Base-by-base conservation (phyloP, 139 green algal species). In the Ettlia oleoabundans region DNA sequence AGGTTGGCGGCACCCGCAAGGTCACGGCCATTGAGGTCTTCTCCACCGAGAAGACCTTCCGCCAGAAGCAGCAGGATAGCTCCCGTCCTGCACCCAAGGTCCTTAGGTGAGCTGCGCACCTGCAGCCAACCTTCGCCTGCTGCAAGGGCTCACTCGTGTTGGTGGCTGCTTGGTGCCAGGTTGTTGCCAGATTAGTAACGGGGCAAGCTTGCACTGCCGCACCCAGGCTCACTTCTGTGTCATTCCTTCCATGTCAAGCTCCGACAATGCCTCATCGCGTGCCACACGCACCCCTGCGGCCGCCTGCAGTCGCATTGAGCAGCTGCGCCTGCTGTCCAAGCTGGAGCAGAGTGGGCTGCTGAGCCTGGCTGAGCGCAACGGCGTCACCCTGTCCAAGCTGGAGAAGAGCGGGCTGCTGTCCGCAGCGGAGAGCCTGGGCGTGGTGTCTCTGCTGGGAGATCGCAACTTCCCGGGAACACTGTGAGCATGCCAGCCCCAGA, bases 351-450 rank as follows among this genome's bases (percentile, higher is more conserved):
- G 86, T 28, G 93, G 93, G 15, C 79, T 96, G 41, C 90, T 96
- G 18, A 91, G 82, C 26, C 63, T 87, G 61, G 19, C 83, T 8
- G 93, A 96, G 85, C 86, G 81, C n/a, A 85, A 74, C 51, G 92
- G 92, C 43, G 61, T 96, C 0, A 94, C 93, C 4, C 85, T 96
- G 35, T 88, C 85, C n/a, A 89, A 84, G 61, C 94, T 96, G 61
- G 93, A 96, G 82, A 82, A 92, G 75, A 86, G 84, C 37, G 93
- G 93, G 28, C 81, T 95, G 61, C 88, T 96, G 37, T 90, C 82
- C 43, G 95, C 87, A n/a, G 93, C 91, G 13, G 90, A 94, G 47
- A 86, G 85, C 4, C 41, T 94, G 26, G 91, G 91, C n/a, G 64
- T 94, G 8, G 52, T 94, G 24, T 87, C 86, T 30, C 77, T 84